phyloP scores from a whole-genome alignment of 768 basidiomycete species.

The Paxillus ammoniavirescens region DNA sequence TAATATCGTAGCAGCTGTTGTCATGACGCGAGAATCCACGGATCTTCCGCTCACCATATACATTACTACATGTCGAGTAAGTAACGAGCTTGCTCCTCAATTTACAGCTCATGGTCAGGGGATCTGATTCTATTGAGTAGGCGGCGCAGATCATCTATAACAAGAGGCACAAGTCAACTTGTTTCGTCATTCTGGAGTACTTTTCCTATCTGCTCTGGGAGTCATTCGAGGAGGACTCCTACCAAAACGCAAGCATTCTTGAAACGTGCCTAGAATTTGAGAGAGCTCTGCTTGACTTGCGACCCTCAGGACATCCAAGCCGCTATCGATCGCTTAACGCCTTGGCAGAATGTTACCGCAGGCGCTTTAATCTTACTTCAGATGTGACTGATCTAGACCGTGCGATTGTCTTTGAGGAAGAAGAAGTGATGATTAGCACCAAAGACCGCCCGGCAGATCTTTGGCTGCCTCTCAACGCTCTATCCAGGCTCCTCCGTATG shows the following conservation, averaged over 20 bases:
- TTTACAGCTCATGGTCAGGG: background rate
- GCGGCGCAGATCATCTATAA: background rate
- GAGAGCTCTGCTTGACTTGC: background rate
- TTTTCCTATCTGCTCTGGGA: background rate
- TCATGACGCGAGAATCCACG: background rate
- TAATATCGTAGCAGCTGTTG: background rate
- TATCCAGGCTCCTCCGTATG: background rate
- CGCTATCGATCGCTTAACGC: background rate
- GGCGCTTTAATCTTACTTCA: background rate
- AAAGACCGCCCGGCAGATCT: background rate
- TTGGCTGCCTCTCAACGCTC: background rate
- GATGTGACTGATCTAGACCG: background rate
- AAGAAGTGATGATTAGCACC: background rate
- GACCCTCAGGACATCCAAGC: background rate
- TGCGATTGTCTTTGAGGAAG: background rate
- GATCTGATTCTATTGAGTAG: background rate
- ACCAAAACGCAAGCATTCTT: background rate
- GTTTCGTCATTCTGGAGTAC: background rate
- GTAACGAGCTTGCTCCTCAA: background rate
- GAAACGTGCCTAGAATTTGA: background rate
- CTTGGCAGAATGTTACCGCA: background rate
- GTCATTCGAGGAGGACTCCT: background rate
- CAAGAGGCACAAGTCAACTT: background rate
- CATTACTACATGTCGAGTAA: background rate
- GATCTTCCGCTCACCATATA: background rate